Evolutionary conservation across 1,284 basidiomycete species (phyloP).

Genomic region (Pseudozyma flocculosa): DNA sequence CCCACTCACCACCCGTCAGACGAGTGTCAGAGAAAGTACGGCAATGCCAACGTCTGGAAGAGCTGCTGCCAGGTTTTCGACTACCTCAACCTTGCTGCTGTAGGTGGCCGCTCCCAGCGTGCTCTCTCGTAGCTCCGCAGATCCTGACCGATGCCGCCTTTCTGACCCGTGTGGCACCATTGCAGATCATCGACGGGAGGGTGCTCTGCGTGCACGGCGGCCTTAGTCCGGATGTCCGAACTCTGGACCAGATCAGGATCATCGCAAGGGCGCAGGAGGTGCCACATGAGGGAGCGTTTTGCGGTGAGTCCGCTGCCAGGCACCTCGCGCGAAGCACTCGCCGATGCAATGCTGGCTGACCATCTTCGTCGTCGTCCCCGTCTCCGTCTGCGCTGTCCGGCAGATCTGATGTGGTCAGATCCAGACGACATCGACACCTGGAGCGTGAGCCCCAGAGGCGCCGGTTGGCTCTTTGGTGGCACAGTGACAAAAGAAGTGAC

Average conservation of each 20-base stretch:
- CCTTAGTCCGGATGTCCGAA: slow-evolving; percentile 94
- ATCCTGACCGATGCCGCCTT: no score
- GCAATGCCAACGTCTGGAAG: slow-evolving; percentile 86
- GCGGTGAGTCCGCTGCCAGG: slow-evolving; percentile 12
- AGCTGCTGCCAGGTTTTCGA: slow-evolving; percentile 99
- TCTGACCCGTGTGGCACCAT: no score
- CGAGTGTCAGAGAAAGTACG: slow-evolving; percentile 97
- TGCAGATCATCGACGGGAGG: slow-evolving; percentile 82
- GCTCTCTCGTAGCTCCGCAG: no score
- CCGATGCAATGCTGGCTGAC: no score
- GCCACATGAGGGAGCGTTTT: slow-evolving; percentile 97
- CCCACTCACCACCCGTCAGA: slow-evolving; percentile 77
- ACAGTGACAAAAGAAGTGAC: slow-evolving; percentile 78
- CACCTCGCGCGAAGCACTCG: no score
- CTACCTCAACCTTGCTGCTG: slow-evolving; percentile 93
- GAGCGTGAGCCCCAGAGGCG: slow-evolving; percentile 94
- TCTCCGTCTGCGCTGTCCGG: slow-evolving; percentile 50
- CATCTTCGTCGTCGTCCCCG: no score
- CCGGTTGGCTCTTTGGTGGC: slow-evolving; percentile 97
- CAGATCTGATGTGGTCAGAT: slow-evolving; percentile 99
- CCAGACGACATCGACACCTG: slow-evolving; percentile 99
- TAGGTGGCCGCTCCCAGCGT: slow-evolving; percentile 70
- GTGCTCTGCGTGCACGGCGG: slow-evolving; percentile 99
- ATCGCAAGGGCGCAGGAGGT: slow-evolving; percentile 94
- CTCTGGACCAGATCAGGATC: slow-evolving; percentile 98